Base-by-base conservation (phyloP, 371 early-diverging fungal species). In the Choanephora cucurbitarum region DNA sequence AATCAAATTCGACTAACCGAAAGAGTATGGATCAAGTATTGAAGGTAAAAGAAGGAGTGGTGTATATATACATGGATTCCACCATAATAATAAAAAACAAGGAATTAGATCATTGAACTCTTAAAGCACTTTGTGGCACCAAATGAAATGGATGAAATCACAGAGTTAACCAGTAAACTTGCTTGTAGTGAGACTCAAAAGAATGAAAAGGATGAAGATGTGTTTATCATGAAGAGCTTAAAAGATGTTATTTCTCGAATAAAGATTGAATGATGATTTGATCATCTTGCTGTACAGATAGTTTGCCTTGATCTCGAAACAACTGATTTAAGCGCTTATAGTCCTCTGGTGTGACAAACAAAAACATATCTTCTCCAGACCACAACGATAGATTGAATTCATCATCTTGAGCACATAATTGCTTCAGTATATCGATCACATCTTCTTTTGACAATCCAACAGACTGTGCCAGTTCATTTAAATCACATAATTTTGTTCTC, bases 101-200 rank as follows among this genome's bases (percentile, higher is more conserved):
- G n/a, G n/a, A n/a, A n/a, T n/a, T 49, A 77, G 77, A 77, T 77
- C 15, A 74, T 77, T 32, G 44, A 66, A 17, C 44, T 77, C 23
- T 44, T 77, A 19, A 67, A 70, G 45, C 67, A 72, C 58, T 73
- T 67, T 56, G 31, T 64, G n/a, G n/a, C n/a, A 43, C 47, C 60
- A 0, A 52, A 44, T 10, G 44, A 48, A 22, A 34, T 44, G 18
- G 57, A 52, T 33, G 63, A 62, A 46, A 14, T 62, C 8, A 47
- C 63, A 13, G 56, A 56, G 48, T 31, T 62, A 39, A 62, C 63
- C 23, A 34, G 57, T 6, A 52, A 44, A 24, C 18, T 62, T 24
- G 57, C 57, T 5, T 19, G 23, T 48, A 49, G 57, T 14, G 22
- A 51, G 14, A 49, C 56, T 24, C 18, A 41, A 32, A 18, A 46